Conservation (phyloP, 257 asterid species). For the Cinchona pubescens region DNA sequence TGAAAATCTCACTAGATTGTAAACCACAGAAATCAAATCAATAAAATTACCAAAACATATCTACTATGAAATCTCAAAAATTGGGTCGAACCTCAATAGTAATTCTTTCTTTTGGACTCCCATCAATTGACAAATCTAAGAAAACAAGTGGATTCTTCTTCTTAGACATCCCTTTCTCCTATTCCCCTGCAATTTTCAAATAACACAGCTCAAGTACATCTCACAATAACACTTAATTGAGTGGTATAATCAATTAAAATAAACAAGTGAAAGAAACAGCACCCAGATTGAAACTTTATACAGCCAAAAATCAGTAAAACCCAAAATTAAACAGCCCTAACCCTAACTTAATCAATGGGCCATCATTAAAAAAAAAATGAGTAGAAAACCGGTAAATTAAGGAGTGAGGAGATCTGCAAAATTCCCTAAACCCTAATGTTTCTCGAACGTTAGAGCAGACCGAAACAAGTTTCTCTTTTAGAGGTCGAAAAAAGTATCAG, state of each 20-base stretch:
- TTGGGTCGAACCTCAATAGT: constrained; percentile 60
- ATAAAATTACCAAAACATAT: constrained; percentile 10
- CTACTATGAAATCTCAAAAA: constrained; percentile 2
- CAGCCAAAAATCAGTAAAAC: background rate
- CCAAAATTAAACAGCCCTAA: background rate
- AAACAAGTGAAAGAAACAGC: background rate
- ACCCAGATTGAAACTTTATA: background rate
- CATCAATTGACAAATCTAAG: constrained; percentile 75
- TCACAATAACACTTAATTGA: background rate
- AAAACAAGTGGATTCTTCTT: constrained; percentile 70
- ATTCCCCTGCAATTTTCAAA: constrained; percentile 27
- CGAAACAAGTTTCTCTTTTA: background rate
- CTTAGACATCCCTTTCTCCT: constrained; percentile 49
- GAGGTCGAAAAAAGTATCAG: background rate
- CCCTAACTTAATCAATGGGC: background rate
- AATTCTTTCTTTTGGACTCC: constrained; percentile 60
- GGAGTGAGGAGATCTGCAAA: constrained; percentile 22
- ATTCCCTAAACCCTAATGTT: constrained; percentile 59
- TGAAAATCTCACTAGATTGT: background rate
- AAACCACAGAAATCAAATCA: background rate
- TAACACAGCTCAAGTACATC: constrained; percentile 6
- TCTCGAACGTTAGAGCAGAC: background rate
- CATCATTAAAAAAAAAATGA: too few relatives aligned
- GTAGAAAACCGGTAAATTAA: background rate
- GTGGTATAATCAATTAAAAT: background rate